These are phyloP conservation scores for Tribonema minus DNA, from an alignment of 108 stramenopile species.

Conservation along the genomic window DNA sequence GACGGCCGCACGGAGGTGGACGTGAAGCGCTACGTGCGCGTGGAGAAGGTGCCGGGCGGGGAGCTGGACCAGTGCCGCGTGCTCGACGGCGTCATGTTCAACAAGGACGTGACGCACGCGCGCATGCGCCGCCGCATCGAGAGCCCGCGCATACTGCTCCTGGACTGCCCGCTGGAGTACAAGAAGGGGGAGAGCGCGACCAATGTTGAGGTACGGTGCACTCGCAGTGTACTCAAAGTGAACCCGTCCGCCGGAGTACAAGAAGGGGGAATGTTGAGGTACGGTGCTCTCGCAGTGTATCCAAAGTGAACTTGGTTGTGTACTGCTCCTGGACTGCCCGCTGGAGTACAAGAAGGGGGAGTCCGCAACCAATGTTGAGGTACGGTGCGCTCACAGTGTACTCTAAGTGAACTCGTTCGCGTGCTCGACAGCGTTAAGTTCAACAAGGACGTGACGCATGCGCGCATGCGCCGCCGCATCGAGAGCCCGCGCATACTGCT, in stretches of 20 bases:
- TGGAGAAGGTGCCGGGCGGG: constrained; percentile 99
- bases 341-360: constrained; percentile 99
- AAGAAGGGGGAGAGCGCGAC: constrained; percentile 99
- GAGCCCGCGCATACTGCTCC: constrained; percentile 91
- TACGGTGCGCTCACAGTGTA: no score
- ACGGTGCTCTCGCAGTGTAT: no score
- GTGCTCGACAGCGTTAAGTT: constrained; percentile 98
- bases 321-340: constrained; percentile 93
- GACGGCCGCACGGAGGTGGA: constrained; percentile 76
- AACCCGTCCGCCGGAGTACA: no score
- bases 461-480: constrained; percentile 95
- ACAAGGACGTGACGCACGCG: constrained; percentile 97
- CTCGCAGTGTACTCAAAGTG: no score
- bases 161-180: constrained; percentile 98
- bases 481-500: constrained; percentile 96
- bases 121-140: constrained; percentile 97
- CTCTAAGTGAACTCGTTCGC: no score
- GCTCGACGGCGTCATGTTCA: constrained; percentile 97
- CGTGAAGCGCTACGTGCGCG: constrained; percentile 97
- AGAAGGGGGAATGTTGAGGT: no score
- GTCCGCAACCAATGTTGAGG: no score
- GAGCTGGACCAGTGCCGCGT: constrained; percentile 84
- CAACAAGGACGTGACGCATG: constrained; percentile 98
- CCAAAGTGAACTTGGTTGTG: no score
- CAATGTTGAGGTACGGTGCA: no score